Base-by-base conservation (phyloP, 352 stramenopile species). In the Phytophthora capsici region DNA sequence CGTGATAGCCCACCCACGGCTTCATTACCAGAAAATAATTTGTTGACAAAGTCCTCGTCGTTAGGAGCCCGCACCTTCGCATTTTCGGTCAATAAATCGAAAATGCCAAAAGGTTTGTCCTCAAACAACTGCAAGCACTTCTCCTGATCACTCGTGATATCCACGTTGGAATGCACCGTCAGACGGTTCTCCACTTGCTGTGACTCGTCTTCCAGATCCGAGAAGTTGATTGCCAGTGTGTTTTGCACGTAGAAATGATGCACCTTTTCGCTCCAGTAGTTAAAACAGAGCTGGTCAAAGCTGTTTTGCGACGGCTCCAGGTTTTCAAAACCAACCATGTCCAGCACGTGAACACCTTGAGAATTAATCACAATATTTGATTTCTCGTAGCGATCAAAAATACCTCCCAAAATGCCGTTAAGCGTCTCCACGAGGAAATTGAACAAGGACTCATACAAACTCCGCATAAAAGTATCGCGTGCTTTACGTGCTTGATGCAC, bases 211-310 rank as follows among this genome's bases (percentile, higher is more conserved):
- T 84, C 80, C 45, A 89, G 38, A 19, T 89, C 80, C 1, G 69
- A 66, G 7, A 88, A 82, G 46, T 86, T 88, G 12, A 86, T 82
- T 3, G 82, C 75, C 16, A 90, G 49, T 8, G 82, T 93, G 57
- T 89, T 89, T 66, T 91, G 80, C 26, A 93, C 73, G 65, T 90
- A 95, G 49, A 93, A 92, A 36, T 80, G 80, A 57, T 90, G 82
- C 17, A 91, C 80, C 40, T 93, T 95, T 59, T 95, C 84, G 55
- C 83, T 90, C 86, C 86, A 95, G 60, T 95, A 95, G 45, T 95
- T 92, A 48, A 86, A 87, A 46, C 84, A 92, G 10, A 93, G 70
- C 61, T 92, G 83, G 52, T 93, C 83, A 43, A 95, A 92, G 17
- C 81, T 84, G 44, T 90, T 90, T 34, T 82, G 62, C n/a, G 72